Percentiles rank a stretch among this genome's conserved stretches.
Evolutionary conservation across 108 stramenopile species (phyloP).

Genomic region (Nitzschia sp.): DNA sequence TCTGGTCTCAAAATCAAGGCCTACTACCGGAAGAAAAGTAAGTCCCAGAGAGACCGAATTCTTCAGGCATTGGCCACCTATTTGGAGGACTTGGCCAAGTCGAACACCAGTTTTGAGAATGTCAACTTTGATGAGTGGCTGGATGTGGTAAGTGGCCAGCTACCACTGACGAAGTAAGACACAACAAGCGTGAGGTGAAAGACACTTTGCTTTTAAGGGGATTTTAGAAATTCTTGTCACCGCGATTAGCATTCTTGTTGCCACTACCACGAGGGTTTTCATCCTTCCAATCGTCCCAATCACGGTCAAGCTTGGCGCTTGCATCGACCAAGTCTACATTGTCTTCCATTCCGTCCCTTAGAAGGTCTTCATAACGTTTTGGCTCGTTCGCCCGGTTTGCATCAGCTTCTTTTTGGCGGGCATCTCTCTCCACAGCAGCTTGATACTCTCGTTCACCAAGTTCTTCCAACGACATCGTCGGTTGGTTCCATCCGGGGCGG

Average conservation of each 20-base stretch:
- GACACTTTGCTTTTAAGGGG: background rate
- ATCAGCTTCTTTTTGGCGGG: constrained; percentile 69
- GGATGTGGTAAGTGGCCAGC: constrained; percentile 59
- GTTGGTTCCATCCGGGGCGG: constrained; percentile 90
- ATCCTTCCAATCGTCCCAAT: constrained; percentile 97
- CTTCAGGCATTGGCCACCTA: constrained; percentile 57
- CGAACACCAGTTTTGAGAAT: constrained; percentile 50
- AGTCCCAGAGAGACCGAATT: constrained; percentile 45
- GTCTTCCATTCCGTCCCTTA: constrained; percentile 90
- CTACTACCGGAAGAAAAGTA: constrained; percentile 69
- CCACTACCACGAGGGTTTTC: constrained; percentile 94
- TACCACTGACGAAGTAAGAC: constrained; percentile 6
- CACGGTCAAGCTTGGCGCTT: constrained; percentile 82
- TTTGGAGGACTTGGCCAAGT: constrained; percentile 57
- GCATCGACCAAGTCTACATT: constrained; percentile 80
- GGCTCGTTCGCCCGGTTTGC: constrained; percentile 44
- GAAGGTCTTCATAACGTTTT: constrained; percentile 85
- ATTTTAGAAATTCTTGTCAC: constrained; percentile 86
- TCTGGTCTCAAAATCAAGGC: constrained; percentile 75
- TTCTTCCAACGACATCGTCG: constrained; percentile 94
- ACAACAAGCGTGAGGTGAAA: background rate
- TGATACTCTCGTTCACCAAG: constrained; percentile 84
- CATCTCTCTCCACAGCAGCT: constrained; percentile 78
- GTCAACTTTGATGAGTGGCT: constrained; percentile 69
- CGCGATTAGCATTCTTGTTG: constrained; percentile 87